Evolutionary conservation across 768 basidiomycete genomes (phyloP).

Genomic region (Boletus reticulatus): DNA sequence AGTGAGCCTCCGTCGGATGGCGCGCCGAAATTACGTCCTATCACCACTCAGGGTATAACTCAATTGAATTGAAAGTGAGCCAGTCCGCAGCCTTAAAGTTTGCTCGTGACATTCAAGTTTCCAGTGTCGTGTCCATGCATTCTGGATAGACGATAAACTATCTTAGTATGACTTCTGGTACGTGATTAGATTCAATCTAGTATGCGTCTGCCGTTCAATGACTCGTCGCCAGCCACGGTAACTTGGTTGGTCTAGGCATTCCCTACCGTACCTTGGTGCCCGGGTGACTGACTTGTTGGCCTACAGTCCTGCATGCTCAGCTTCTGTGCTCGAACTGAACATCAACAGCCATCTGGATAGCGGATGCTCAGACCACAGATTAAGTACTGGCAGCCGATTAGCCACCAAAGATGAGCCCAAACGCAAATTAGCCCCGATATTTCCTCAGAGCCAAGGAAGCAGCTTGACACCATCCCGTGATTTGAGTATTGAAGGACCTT

Average conservation of each 20-base stretch:
- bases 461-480: constrained; percentile 10
- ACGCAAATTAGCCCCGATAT: constrained; percentile 43
- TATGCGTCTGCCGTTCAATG: neutral
- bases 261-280: neutral
- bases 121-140: neutral
- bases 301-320: constrained; percentile 49
- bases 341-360: constrained; percentile 57
- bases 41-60: no score
- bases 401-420: constrained; percentile 13
- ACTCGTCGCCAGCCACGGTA: constrained; percentile 12
- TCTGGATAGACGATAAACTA: neutral
- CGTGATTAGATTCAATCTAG: neutral
- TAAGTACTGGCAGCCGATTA: neutral
- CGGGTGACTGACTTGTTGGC: neutral
- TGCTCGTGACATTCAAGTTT: no score
- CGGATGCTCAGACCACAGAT: constrained; percentile 33
- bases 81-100: no score
- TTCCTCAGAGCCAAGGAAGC: constrained; percentile 25
- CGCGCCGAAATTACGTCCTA: no score
- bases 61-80: no score
- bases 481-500: constrained; percentile 1
- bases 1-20: no score
- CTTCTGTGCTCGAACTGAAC: constrained; percentile 35
- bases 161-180: constrained; percentile 17
- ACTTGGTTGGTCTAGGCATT: constrained; percentile 23